These are phyloP conservation scores for Talaromyces liani DNA, from an alignment of 495 filamentous ascomycete genomes.

Conservation along the genomic window DNA sequence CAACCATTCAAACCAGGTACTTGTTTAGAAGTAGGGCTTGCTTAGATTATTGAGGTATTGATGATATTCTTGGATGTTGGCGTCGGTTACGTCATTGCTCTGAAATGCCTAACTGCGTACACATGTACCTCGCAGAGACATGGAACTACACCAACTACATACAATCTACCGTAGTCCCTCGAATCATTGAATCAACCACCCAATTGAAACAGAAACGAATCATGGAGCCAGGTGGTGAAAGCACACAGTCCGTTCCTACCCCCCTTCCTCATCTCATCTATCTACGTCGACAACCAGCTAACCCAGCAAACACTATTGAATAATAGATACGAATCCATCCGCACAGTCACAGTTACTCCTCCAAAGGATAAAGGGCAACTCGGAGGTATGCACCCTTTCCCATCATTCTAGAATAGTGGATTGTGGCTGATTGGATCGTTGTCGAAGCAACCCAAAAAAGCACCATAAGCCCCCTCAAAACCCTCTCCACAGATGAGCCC, in stretches of 20 bases:
- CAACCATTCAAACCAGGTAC: neutral
- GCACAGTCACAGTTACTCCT: conserved; percentile 38
- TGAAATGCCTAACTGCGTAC: neutral
- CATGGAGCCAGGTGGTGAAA: conserved; percentile 51
- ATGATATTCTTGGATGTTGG: neutral
- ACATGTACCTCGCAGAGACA: neutral
- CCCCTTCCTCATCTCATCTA: neutral
- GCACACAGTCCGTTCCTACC: conserved; percentile 43
- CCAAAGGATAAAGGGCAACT: conserved; percentile 53
- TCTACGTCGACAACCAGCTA: neutral
- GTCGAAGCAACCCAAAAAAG: neutral
- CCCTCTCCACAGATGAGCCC: conserved; percentile 6
- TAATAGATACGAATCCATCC: conserved; percentile 54
- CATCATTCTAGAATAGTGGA: neutral
- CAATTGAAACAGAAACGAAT: neutral
- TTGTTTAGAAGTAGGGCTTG: neutral
- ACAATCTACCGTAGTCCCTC: neutral
- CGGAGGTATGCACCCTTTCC: conserved; percentile 31
- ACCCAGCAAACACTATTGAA: conserved; percentile 1
- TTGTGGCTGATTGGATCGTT: neutral
- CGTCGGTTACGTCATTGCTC: conserved; percentile 7
- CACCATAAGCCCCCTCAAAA: conserved; percentile 24
- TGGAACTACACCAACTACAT: neutral
- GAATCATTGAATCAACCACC: neutral
- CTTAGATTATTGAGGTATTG: too few relatives aligned